Base-by-base conservation (phyloP, 176 grass and related monocot genomes). In the Thinopyrum elongatum region DNA sequence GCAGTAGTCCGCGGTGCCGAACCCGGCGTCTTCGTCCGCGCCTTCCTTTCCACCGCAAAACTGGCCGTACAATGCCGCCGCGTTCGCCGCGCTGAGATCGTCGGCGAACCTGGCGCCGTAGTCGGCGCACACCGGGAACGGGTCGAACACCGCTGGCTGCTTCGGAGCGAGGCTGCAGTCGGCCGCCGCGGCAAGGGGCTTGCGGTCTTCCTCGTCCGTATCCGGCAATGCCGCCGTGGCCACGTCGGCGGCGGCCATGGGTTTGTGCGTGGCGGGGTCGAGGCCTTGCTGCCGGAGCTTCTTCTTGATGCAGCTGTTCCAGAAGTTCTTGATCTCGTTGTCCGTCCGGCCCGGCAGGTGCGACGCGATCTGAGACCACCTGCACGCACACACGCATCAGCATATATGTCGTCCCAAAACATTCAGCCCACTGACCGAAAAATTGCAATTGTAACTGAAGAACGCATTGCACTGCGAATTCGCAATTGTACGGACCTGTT, bases 251-350 rank as follows among this genome's bases (percentile, higher is more conserved):
- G 3, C 42, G 22, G 33, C 58, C 72, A 92, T 35, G 7, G 88
- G 92, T 41, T 94, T 97, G 92, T 97, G 94, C 70, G 92, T 97
- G 86, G 26, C 61, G 13, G 94, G 92, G 85, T 94, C 94, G 80
- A 97, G 82, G 59, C 94, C 92, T 0, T 86, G 87, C 81, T 83
- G 41, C 10, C 41, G 41, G 41, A 42, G 41, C 41, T 42, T 42
- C 41, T 42, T 42, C 41, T 42, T 42, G 41, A 42, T 42, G 41
- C 41, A 42, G 10, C 41, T 42, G 3, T 42, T 42, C 41, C 41
- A 42, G 41, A 92, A 97, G 86, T 97, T 97, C 84, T 97, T 97
- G 60, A 97, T 97, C 76, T 97, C 94, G 87, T 97, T 97, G 64
- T 97, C 94, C 10, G 94, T 97, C 87, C 94, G 79, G 34, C 94